These are phyloP conservation scores for Umbilicaria muhlenbergii DNA, from an alignment of 495 filamentous ascomycete species.

Conservation along the genomic window DNA sequence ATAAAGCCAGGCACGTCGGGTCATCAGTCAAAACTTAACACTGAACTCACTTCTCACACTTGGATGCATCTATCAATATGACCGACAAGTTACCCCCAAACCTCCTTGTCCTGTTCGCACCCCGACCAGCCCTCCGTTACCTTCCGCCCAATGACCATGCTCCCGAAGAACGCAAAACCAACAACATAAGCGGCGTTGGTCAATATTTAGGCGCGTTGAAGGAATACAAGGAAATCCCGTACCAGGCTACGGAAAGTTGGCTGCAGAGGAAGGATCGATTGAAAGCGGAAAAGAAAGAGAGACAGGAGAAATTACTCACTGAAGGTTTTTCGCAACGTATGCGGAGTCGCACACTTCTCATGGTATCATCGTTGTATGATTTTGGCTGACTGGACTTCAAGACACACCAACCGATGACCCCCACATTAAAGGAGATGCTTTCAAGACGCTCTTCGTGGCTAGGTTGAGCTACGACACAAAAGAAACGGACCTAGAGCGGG, in stretches of 20 bases:
- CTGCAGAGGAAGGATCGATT: slow-evolving; percentile 68
- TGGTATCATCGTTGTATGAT: background rate
- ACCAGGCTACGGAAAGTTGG: slow-evolving; percentile 82
- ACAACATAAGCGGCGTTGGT: slow-evolving; percentile 54
- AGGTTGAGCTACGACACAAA: slow-evolving; percentile 80
- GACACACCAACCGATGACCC: slow-evolving; percentile 55
- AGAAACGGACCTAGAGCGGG: slow-evolving; percentile 77
- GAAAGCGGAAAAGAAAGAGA: slow-evolving; percentile 60
- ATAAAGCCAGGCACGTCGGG: too few species aligned
- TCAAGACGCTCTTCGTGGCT: slow-evolving; percentile 86
- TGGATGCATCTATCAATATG: slow-evolving; percentile 34
- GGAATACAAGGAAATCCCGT: slow-evolving; percentile 55
- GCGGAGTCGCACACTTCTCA: slow-evolving; percentile 16
- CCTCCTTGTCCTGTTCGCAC: slow-evolving; percentile 83
- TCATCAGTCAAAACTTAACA: background rate
- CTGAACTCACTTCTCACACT: background rate
- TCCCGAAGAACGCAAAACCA: slow-evolving; percentile 65
- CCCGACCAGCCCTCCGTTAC: slow-evolving; percentile 82
- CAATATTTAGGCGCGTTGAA: slow-evolving; percentile 54
- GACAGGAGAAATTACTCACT: slow-evolving; percentile 41
- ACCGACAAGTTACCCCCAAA: slow-evolving; percentile 91
- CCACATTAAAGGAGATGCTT: slow-evolving; percentile 81
- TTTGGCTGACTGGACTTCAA: slow-evolving; percentile 5
- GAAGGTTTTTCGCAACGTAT: slow-evolving; percentile 58
- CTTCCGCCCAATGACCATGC: slow-evolving; percentile 69